These are phyloP conservation scores for Chrysanthemum makinoi DNA, from an alignment of 129 eudicot genomes.

Conservation along the genomic window DNA sequence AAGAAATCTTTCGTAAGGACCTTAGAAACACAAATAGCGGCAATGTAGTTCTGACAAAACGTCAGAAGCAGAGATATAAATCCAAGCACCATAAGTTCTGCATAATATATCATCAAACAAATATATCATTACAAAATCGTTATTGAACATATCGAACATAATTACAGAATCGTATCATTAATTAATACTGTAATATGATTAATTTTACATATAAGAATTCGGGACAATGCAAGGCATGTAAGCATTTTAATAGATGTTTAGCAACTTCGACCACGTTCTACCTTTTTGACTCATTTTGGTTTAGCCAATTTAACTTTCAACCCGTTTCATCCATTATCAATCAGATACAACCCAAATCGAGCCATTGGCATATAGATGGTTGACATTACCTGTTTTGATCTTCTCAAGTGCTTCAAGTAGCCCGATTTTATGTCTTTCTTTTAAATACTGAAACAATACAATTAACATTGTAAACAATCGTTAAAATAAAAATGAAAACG, in stretches of 20 bases:
- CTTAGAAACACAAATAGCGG: conserved; percentile 57
- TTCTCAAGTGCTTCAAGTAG: conserved; percentile 82
- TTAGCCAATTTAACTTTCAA: background rate
- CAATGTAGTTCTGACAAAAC: conserved; percentile 75
- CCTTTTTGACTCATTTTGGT: background rate
- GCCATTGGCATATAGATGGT: background rate
- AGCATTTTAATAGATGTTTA: background rate
- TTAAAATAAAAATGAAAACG: conserved; percentile 9
- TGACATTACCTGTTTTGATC: conserved; percentile 64
- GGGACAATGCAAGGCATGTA: background rate
- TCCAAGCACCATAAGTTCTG: conserved; percentile 98
- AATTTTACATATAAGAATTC: background rate
- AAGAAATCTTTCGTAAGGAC: conserved; percentile 61
- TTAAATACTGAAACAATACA: conserved; percentile 42
- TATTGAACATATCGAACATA: background rate
- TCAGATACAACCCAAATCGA: background rate
- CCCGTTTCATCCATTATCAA: background rate
- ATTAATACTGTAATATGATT: background rate
- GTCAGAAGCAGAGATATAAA: conserved; percentile 77
- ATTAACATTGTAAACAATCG: background rate
- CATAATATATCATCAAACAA: conserved; percentile 24
- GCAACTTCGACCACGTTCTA: background rate
- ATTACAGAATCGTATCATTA: background rate
- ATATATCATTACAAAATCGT: background rate
- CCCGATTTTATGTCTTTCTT: conserved; percentile 53